A percentile compares a stretch with the other conserved stretches of the same genome.
phyloP scores from a whole-genome alignment of 2,329 filamentous ascomycete genomes.

The Pseudogymnoascus sp. region DNA sequence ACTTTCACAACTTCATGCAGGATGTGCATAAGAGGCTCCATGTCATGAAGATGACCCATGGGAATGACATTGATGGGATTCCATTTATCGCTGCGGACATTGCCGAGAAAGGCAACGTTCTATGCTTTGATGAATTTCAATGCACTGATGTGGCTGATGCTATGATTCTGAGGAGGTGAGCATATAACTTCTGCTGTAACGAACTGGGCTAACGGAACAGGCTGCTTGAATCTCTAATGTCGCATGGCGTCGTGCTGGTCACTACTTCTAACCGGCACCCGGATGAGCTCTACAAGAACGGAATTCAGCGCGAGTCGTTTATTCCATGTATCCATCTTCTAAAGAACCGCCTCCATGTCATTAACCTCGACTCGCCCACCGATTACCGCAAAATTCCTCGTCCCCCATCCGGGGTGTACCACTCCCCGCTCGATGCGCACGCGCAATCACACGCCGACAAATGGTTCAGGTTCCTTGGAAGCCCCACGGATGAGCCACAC shows the following conservation, averaged over 20 bases:
- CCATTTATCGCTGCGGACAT: slow-evolving; percentile 94
- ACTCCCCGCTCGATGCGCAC: slow-evolving; percentile 72
- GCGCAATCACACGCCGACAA: slow-evolving; percentile 77
- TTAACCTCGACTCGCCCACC: slow-evolving; percentile 89
- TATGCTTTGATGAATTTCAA: slow-evolving; percentile 98
- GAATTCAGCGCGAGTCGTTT: slow-evolving; percentile 91
- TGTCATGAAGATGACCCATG: slow-evolving; percentile 79
- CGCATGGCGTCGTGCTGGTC: slow-evolving; percentile 89
- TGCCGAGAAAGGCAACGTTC: slow-evolving; percentile 70
- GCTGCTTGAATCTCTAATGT: slow-evolving; percentile 84
- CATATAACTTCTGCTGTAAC: background rate
- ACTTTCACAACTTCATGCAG: slow-evolving; percentile 99
- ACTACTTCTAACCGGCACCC: slow-evolving; percentile 97
- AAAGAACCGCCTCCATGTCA: slow-evolving; percentile 72
- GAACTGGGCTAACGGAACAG: slow-evolving; percentile 31
- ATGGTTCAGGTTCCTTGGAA: slow-evolving; percentile 92
- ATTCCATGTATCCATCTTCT: slow-evolving; percentile 91
- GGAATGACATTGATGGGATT: slow-evolving; percentile 80
- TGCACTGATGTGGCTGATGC: slow-evolving; percentile 97
- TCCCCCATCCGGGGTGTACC: slow-evolving; percentile 87
- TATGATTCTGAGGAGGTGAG: slow-evolving; percentile 79
- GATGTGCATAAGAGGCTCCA: slow-evolving; percentile 88
- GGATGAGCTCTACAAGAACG: slow-evolving; percentile 94
- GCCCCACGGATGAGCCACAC: slow-evolving; percentile 68
- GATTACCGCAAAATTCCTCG: slow-evolving; percentile 97